Evolutionary conservation across 768 basidiomycete genomes (phyloP), one percentile per base, ranked within the genome.

Genomic region (Agaricus blazei): DNA sequence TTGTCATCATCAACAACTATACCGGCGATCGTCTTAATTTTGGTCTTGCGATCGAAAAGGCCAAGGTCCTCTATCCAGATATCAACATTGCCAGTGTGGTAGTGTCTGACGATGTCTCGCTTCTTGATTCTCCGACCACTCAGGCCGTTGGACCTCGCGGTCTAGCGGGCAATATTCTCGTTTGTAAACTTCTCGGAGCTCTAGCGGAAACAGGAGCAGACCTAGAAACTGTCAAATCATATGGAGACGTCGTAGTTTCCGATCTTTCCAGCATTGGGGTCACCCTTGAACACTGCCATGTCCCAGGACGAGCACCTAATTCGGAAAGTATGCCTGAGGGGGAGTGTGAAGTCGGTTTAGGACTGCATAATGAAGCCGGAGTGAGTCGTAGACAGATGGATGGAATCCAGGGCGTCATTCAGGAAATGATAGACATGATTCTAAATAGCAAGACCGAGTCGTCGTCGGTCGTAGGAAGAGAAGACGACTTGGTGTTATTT

Each of bases 21-120:
- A 79, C 78, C 1, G 82, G 81, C 0, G 81, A 83, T 62, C 72
- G 78, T 31, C 74, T 84, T 36, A 79, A 82, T 59, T 83, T 83
- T 58, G 82, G 83, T 1, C 71, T 83, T 11, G 82, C 78, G 1
- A 71, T 79, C 28, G 78, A 83, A 54, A 78, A 78, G 59, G 80
- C 80, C 7, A 68, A 75, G 9, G 68, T 72, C 1, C 59, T 56
- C 51, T 52, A 66, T 62, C 61, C 65, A 1, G 40, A 46, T 19
- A 61, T 72, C 2, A 64, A 71, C 7, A 68, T 83, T 19, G 71
- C 70, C 42, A 75, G 74, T 50, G 75, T 83, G 9, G 69, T 81
- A 15, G 77, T 81, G 1, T 77, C 78, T 9, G 83, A 83, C 59
- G 82, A 83, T 54, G 79, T 83, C 29, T 79, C 80, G 2, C 72